Conservation (phyloP, 306 rosid species). For the Sphenostylis stenocarpa region DNA sequence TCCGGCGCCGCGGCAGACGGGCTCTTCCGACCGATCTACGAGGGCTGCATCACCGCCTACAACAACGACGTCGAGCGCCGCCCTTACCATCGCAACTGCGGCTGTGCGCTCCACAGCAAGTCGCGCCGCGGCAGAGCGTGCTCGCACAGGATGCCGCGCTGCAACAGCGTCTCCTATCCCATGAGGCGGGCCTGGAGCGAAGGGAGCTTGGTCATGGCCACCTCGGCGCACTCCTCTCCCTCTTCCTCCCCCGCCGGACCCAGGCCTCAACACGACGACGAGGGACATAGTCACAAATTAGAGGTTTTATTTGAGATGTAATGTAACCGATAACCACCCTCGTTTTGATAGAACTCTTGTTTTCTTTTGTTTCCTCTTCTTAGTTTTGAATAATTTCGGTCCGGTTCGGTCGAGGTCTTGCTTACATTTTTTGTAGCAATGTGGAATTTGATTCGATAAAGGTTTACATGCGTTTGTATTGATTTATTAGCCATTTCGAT, state of each 20-base stretch:
- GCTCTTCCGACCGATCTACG: slow-evolving; percentile 48
- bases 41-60: slow-evolving; percentile 48
- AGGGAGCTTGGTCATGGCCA: slow-evolving; percentile 31
- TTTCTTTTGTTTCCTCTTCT: neutral
- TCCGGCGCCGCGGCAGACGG: slow-evolving; percentile 49
- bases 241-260: slow-evolving; percentile 25
- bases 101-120: slow-evolving; percentile 40
- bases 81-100: slow-evolving; percentile 61
- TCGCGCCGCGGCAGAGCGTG: neutral
- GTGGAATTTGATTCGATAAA: neutral
- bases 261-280: slow-evolving; percentile 19
- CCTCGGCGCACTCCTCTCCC: slow-evolving; percentile 38
- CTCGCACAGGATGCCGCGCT: neutral
- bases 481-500: neutral
- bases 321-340: neutral
- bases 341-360: neutral
- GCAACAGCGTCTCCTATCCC: slow-evolving; percentile 50
- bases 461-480: slow-evolving; percentile 1
- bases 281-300: neutral
- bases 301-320: slow-evolving; percentile 30
- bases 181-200: slow-evolving; percentile 74
- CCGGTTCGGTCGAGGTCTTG: neutral
- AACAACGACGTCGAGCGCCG: slow-evolving; percentile 57
- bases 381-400: slow-evolving; percentile 28
- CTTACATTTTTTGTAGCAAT: neutral